Evolutionary conservation across 2,329 filamentous ascomycete species (phyloP).

Genomic region (Trichoderma koningiopsis): DNA sequence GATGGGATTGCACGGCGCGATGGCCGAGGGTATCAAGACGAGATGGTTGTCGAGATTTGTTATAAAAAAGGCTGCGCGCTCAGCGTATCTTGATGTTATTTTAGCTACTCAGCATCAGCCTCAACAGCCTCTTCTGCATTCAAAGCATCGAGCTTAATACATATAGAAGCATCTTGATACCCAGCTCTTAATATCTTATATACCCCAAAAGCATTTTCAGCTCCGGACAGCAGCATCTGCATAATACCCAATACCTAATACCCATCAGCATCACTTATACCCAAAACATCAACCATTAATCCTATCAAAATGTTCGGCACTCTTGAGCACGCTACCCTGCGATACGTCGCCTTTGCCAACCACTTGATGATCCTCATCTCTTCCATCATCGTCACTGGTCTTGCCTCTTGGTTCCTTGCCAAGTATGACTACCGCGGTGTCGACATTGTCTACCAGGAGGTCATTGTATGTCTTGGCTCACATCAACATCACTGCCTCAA

Average conservation of each 20-base stretch:
- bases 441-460: conserved; percentile 32
- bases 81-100: conserved; percentile 11
- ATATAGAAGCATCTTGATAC: background rate
- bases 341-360: conserved; percentile 27
- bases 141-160: background rate
- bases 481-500: background rate
- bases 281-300: background rate
- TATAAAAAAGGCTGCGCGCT: conserved; percentile 14
- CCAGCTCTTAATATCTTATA: background rate
- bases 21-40: background rate
- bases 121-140: conserved; percentile 5
- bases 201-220: background rate
- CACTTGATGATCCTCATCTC: conserved; percentile 32
- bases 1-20: conserved; percentile 1
- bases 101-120: conserved; percentile 11
- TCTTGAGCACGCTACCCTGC: conserved; percentile 18
- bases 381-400: conserved; percentile 31
- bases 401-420: conserved; percentile 32
- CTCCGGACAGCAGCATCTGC: background rate
- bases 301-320: conserved; percentile 19
- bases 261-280: background rate
- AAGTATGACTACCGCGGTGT: conserved; percentile 24
- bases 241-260: background rate
- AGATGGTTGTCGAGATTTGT: background rate
- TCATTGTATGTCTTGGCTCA: conserved; percentile 29